A percentile compares a stretch with the other conserved stretches of the same genome.
These are phyloP conservation scores for Platanthera guangdongensis DNA, from an alignment of 106 monocot genomes.

Conservation along the genomic window DNA sequence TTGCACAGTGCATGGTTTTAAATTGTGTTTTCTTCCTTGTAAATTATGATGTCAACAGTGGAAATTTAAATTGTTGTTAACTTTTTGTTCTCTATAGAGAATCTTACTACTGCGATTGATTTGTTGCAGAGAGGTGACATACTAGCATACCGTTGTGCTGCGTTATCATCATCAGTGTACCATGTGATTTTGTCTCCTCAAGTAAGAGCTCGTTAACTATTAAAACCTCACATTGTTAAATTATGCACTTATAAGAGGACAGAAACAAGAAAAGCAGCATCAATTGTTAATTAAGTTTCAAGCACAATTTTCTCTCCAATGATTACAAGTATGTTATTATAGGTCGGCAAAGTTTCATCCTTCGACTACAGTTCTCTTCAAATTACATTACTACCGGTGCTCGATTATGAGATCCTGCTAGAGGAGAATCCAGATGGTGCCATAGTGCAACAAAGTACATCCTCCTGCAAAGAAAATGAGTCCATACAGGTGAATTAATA, in stretches of 20 bases:
- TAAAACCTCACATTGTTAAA: neutral
- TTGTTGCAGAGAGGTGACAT: constrained; percentile 69
- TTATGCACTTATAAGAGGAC: neutral
- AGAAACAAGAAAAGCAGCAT: neutral
- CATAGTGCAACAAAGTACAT: constrained; percentile 13
- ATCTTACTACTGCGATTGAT: neutral
- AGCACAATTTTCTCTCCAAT: neutral
- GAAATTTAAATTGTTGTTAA: neutral
- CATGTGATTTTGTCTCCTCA: constrained; percentile 74
- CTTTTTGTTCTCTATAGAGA: neutral
- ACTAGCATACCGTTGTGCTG: constrained; percentile 73
- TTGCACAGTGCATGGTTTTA: neutral
- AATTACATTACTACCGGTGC: constrained; percentile 44
- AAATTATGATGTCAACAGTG: neutral
- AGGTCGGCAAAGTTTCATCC: constrained; percentile 78
- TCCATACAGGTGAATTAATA: constrained; percentile 60
- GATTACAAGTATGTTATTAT: neutral
- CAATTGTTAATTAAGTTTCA: neutral
- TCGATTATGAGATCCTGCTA: constrained; percentile 39
- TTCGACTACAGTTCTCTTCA: constrained; percentile 40
- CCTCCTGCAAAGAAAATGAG: constrained; percentile 72
- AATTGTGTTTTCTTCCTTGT: neutral
- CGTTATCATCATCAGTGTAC: constrained; percentile 72
- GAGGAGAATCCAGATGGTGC: constrained; percentile 16
- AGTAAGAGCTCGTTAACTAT: constrained; percentile 28